phyloP scores from a whole-genome alignment of 2,329 filamentous ascomycete species.

The Aureobasidium melanogenum region DNA sequence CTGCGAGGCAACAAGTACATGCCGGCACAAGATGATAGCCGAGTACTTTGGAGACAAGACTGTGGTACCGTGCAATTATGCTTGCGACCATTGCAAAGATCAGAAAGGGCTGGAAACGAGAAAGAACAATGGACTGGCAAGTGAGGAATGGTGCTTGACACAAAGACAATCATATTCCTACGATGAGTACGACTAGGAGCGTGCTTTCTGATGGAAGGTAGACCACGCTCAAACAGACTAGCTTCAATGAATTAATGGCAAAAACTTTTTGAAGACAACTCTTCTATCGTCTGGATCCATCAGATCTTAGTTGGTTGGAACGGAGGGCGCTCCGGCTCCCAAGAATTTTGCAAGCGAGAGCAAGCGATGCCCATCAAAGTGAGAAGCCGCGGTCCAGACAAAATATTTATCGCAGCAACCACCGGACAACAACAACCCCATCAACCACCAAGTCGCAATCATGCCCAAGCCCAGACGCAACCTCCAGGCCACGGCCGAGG shows the following conservation, averaged over 20 bases:
- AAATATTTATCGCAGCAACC: slow-evolving; percentile 1
- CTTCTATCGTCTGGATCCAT: too few species aligned
- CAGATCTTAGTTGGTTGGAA: not conserved
- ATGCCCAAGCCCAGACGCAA: slow-evolving; percentile 73
- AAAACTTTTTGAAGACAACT: not conserved
- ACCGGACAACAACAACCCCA: not conserved
- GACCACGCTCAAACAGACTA: not conserved
- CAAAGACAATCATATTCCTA: slow-evolving; percentile 35
- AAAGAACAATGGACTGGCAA: slow-evolving; percentile 37
- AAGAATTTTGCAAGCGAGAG: slow-evolving; percentile 6
- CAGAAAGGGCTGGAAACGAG: slow-evolving; percentile 29
- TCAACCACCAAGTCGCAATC: not conserved
- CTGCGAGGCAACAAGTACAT: slow-evolving; percentile 66
- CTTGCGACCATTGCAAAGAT: slow-evolving; percentile 43
- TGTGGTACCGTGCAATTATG: slow-evolving; percentile 32
- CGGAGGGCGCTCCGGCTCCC: not conserved
- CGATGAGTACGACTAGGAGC: slow-evolving; percentile 23
- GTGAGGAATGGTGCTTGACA: slow-evolving; percentile 42
- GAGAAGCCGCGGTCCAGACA: not conserved
- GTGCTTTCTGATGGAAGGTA: not conserved
- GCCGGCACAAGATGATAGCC: slow-evolving; percentile 67
- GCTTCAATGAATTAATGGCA: not conserved
- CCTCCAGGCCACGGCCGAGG: slow-evolving; percentile 67
- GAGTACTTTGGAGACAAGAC: slow-evolving; percentile 65
- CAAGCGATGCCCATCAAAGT: not conserved